phyloP scores from a whole-genome alignment of 768 basidiomycete species.

The Phallus indusiatus region DNA sequence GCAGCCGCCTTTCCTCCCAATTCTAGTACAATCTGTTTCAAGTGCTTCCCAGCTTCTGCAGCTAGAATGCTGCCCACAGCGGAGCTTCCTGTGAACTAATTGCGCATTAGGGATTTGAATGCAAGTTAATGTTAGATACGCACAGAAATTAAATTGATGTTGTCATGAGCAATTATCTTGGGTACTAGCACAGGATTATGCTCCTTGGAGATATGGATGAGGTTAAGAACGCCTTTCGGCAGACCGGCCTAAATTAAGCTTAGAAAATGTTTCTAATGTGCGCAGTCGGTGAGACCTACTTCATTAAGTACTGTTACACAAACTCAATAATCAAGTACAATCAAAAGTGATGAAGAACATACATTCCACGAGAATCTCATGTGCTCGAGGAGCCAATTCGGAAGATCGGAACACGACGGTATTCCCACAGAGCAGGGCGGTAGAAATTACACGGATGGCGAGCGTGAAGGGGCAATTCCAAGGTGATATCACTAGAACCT shows the following conservation, averaged over 20 bases:
- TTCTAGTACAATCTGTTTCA: slow-evolving; percentile 50
- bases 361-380: slow-evolving; percentile 33
- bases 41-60: slow-evolving; percentile 42
- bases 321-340: neutral
- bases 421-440: slow-evolving; percentile 46
- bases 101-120: neutral
- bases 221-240: slow-evolving; percentile 51
- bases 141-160: neutral
- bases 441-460: slow-evolving; percentile 33
- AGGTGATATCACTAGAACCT: slow-evolving; percentile 42
- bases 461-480: slow-evolving; percentile 40
- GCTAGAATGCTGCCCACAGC: slow-evolving; percentile 44
- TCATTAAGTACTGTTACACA: slow-evolving; percentile 30
- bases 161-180: slow-evolving; percentile 41
- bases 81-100: slow-evolving; percentile 47
- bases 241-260: slow-evolving; percentile 36
- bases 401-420: slow-evolving; percentile 46
- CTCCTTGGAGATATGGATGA: slow-evolving; percentile 36
- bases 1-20: slow-evolving; percentile 47
- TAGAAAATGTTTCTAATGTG: neutral
- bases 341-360: neutral
- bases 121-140: too few species aligned
- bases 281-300: slow-evolving; percentile 11
- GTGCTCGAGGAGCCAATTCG: slow-evolving; percentile 38
- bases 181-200: slow-evolving; percentile 34